Percentiles rank a stretch among this genome's conserved stretches.
phyloP scores from a whole-genome alignment of 2,329 filamentous ascomycete genomes.

The Pestalotiopsis sp. region DNA sequence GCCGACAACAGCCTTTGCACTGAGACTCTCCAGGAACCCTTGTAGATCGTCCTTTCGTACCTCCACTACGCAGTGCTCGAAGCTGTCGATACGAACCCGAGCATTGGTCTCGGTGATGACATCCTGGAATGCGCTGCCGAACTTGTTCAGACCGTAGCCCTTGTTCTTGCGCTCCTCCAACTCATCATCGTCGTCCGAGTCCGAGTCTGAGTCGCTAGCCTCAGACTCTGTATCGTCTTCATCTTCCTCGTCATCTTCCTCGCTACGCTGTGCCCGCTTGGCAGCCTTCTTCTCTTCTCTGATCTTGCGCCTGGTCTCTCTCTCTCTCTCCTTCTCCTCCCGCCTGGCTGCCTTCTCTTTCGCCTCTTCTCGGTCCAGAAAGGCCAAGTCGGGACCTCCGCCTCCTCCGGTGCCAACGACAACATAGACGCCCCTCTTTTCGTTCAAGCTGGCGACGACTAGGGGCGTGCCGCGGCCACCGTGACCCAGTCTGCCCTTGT shows the following conservation, averaged over 20 bases:
- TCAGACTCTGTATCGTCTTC: conserved; percentile 54
- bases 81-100: conserved; percentile 88
- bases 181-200: conserved; percentile 52
- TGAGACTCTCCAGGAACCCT: conserved; percentile 88
- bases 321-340: conserved; percentile 63
- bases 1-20: conserved; percentile 83
- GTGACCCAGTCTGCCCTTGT: conserved; percentile 67
- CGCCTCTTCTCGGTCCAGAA: conserved; percentile 67
- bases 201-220: conserved; percentile 52
- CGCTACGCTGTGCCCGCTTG: conserved; percentile 48
- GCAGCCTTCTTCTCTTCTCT: conserved; percentile 64
- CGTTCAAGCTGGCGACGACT: conserved; percentile 87
- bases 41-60: conserved; percentile 94
- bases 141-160: conserved; percentile 81
- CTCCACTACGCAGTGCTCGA: conserved; percentile 96
- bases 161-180: conserved; percentile 56
- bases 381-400: conserved; percentile 71
- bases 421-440: conserved; percentile 83
- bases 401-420: conserved; percentile 92
- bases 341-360: conserved; percentile 65
- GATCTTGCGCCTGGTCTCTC: conserved; percentile 58
- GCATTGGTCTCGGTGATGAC: conserved; percentile 91
- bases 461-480: conserved; percentile 79
- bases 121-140: conserved; percentile 94
- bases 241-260: conserved; percentile 51